A percentile compares a stretch with the other conserved stretches of the same genome.
Evolutionary conservation across 495 filamentous ascomycete genomes (phyloP).

Genomic region (Schizothecium vesticola): DNA sequence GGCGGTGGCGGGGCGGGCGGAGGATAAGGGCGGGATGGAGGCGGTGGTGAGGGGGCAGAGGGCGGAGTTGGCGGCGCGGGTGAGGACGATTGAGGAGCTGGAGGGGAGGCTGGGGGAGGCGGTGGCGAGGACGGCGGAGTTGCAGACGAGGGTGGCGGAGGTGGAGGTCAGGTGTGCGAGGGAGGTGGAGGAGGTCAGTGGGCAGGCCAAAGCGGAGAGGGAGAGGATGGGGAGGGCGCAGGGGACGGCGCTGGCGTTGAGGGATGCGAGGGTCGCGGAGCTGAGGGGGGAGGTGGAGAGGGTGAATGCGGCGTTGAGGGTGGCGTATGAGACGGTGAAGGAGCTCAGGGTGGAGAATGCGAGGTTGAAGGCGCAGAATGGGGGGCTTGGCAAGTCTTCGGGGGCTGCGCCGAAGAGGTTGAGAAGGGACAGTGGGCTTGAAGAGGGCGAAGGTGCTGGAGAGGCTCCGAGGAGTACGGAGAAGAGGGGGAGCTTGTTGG

Average conservation of each 20-base stretch:
- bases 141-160: conserved; percentile 21
- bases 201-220: conserved; percentile 30
- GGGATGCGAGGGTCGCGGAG: conserved; percentile 40
- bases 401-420: conserved; percentile 14
- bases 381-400: conserved; percentile 21
- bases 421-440: conserved; percentile 18
- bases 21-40: conserved; percentile 6
- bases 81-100: conserved; percentile 30
- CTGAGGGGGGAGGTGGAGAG: conserved; percentile 35
- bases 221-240: conserved; percentile 28
- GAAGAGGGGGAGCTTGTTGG: conserved; percentile 19
- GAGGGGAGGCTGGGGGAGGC: conserved; percentile 26
- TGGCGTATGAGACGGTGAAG: conserved; percentile 33
- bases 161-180: conserved; percentile 25
- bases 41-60: conserved; percentile 18
- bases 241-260: conserved; percentile 35
- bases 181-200: background rate
- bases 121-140: conserved; percentile 26
- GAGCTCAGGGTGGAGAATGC: conserved; percentile 35
- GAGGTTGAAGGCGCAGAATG: conserved; percentile 20
- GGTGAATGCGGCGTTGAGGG: conserved; percentile 30
- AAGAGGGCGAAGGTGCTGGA: conserved; percentile 1
- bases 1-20: conserved; percentile 10
- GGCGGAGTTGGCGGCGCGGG: conserved; percentile 34
- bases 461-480: background rate